phyloP scores from a whole-genome alignment of 2,329 filamentous ascomycete species.

The Ilyonectria mors-panacis region DNA sequence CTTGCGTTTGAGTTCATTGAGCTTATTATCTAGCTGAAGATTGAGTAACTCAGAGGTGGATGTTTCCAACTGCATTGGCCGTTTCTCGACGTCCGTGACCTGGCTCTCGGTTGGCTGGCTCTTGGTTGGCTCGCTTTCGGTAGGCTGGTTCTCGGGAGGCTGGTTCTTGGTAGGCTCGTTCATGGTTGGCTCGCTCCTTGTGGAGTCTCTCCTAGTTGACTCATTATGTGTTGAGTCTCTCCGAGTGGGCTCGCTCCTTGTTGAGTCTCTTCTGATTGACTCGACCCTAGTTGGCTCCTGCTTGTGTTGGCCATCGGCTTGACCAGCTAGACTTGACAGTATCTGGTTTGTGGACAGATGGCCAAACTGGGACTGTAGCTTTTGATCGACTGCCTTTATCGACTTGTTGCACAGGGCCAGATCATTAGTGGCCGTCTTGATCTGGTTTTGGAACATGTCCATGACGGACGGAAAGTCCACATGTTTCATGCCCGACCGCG shows the following conservation, averaged over 20 bases:
- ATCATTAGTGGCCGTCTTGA: constrained; percentile 30
- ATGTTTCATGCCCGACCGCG: constrained; percentile 32
- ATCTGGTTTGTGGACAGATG: constrained; percentile 15
- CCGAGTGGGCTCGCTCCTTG: no score
- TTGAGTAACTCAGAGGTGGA: constrained; percentile 11
- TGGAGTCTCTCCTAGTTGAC: no score
- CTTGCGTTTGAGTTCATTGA: constrained; percentile 32
- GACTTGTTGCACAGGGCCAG: constrained; percentile 18
- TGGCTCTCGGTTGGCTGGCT: constrained; percentile 8
- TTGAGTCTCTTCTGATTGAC: no score
- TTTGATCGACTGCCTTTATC: constrained; percentile 28
- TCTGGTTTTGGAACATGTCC: constrained; percentile 37
- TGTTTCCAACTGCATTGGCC: not conserved
- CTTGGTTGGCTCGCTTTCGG: not conserved
- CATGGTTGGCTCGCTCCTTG: no score
- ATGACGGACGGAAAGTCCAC: constrained; percentile 42
- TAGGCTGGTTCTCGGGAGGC: no score
- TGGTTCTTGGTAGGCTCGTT: no score
- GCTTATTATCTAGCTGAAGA: constrained; percentile 29
- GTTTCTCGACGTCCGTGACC: not conserved
- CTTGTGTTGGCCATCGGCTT: constrained; percentile 4
- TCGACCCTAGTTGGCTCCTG: constrained; percentile 15
- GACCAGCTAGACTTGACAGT: constrained; percentile 20
- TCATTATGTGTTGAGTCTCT: not conserved
- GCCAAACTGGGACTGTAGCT: constrained; percentile 14